Percentiles rank a stretch among this genome's conserved stretches.
These are phyloP conservation scores for Helicostylum pulchrum DNA, from an alignment of 192 early-diverging fungal genomes.

Conservation along the genomic window DNA sequence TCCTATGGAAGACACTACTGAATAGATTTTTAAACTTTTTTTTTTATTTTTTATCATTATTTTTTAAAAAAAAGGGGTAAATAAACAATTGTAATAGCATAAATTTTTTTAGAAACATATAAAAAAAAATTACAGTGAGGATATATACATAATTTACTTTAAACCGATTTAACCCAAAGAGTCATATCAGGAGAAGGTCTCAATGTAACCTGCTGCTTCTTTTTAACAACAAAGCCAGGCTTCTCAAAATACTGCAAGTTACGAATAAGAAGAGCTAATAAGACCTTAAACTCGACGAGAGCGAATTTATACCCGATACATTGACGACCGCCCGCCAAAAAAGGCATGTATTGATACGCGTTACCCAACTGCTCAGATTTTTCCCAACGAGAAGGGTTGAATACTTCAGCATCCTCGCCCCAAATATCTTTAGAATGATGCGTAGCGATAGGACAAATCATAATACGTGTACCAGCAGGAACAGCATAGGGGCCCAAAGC, in stretches of 20 bases:
- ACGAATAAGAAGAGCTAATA: conserved; percentile 44
- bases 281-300: conserved; percentile 53
- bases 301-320: conserved; percentile 60
- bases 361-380: conserved; percentile 32
- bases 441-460: conserved; percentile 36
- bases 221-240: conserved; percentile 42
- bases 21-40: too few species aligned
- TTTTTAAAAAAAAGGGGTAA: too few species aligned
- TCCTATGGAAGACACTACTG: too few species aligned
- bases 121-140: too few species aligned
- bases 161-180: conserved; percentile 16
- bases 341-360: conserved; percentile 44
- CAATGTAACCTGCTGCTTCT: conserved; percentile 42
- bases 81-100: too few species aligned
- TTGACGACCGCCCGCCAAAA: conserved; percentile 48
- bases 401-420: conserved; percentile 49
- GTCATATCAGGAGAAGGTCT: conserved; percentile 46
- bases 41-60: too few species aligned
- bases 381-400: conserved; percentile 52
- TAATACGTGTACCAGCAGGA: conserved; percentile 44
- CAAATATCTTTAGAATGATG: conserved; percentile 43
- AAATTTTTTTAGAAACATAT: too few species aligned
- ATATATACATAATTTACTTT: not conserved
- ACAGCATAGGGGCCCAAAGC: conserved; percentile 40
- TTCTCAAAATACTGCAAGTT: conserved; percentile 39